phyloP scores from a whole-genome alignment of 306 rosid species.

The Castanea sativa region DNA sequence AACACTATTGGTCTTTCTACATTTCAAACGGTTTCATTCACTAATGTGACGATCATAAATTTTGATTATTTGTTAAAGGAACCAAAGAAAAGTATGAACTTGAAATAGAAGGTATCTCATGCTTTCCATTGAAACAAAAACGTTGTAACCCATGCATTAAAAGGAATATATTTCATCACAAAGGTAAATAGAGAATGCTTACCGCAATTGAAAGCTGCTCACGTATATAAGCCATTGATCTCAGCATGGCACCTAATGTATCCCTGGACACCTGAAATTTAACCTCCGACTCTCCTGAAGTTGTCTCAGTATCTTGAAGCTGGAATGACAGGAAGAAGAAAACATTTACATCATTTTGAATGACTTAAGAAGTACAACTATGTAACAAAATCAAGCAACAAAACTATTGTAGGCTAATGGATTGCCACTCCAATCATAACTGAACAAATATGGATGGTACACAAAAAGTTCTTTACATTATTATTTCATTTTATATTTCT shows the following conservation, averaged over 20 bases:
- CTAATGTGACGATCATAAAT: no score
- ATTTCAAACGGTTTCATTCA: no score
- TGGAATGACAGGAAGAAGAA: conserved; percentile 32
- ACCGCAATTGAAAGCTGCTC: conserved; percentile 84
- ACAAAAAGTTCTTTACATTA: no score
- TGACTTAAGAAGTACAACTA: background rate
- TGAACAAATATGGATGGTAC: background rate
- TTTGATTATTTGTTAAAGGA: background rate
- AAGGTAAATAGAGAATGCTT: conserved; percentile 36
- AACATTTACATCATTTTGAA: conserved; percentile 8
- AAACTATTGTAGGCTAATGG: background rate
- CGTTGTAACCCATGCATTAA: background rate
- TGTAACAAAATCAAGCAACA: background rate
- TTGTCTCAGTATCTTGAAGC: conserved; percentile 83
- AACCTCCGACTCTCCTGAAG: conserved; percentile 82
- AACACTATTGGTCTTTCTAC: no score
- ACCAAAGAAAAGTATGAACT: background rate
- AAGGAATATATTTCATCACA: background rate
- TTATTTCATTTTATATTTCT: background rate
- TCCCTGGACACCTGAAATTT: conserved; percentile 93
- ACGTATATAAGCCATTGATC: conserved; percentile 94
- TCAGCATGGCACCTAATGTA: conserved; percentile 87
- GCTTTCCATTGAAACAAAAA: background rate
- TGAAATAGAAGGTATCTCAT: background rate
- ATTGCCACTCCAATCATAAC: background rate